Conservation (phyloP, 2,329 filamentous ascomycete genomes). For the Ceratocystiopsis sp. region DNA sequence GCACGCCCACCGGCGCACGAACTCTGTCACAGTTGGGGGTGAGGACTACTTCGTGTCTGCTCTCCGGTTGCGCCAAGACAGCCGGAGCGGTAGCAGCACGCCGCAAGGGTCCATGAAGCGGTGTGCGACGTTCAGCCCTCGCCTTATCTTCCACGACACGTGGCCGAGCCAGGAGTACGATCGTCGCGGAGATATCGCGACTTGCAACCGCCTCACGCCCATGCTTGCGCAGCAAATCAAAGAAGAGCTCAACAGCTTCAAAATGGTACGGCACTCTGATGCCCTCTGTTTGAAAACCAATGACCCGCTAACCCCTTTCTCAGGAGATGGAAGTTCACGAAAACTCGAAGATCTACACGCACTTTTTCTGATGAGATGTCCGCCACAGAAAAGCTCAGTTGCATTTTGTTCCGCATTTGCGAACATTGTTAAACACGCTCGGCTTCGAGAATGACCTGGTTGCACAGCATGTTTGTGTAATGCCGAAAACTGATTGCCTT, state of each 20-base stretch:
- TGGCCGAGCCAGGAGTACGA: constrained; percentile 96
- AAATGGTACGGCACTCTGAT: constrained; percentile 54
- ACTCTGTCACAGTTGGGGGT: constrained; percentile 56
- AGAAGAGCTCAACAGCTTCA: constrained; percentile 97
- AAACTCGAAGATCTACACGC: constrained; percentile 96
- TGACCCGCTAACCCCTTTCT: not conserved
- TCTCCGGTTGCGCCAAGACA: constrained; percentile 55
- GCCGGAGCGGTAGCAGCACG: constrained; percentile 65
- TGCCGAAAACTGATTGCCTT: not conserved
- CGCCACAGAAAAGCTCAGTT: too few relatives aligned
- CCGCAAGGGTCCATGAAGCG: constrained; percentile 50
- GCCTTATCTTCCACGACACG: constrained; percentile 89
- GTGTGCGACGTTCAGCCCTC: constrained; percentile 66
- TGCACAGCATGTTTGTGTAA: not conserved
- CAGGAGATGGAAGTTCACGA: constrained; percentile 99
- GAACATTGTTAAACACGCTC: too few relatives aligned
- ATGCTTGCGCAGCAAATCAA: constrained; percentile 98
- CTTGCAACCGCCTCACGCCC: constrained; percentile 91
- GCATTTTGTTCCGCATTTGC: constrained; percentile 11
- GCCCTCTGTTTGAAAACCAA: not conserved
- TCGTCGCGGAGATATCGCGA: constrained; percentile 86
- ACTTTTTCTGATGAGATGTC: constrained; percentile 69
- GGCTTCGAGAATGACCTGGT: too few relatives aligned
- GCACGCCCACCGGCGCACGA: constrained; percentile 46
- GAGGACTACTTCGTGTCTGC: constrained; percentile 84